Conservation (phyloP, 768 basidiomycete genomes). For the Myochromella boudieri region DNA sequence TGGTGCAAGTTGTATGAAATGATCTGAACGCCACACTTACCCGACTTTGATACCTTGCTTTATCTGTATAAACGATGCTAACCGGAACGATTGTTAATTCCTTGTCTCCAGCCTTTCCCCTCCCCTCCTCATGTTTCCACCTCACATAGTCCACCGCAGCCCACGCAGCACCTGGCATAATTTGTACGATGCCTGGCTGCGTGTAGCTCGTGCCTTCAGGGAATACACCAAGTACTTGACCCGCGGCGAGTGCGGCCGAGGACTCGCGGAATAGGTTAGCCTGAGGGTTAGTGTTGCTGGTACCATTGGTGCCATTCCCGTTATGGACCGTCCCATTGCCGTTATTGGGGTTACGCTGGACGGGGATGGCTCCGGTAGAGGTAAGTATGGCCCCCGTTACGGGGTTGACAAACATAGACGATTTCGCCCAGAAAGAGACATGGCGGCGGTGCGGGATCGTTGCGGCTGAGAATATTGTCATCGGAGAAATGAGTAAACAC, state of each 20-base stretch:
- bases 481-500: neutral
- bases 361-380: constrained; percentile 73
- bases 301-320: constrained; percentile 3
- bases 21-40: no score
- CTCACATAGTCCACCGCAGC: constrained; percentile 68
- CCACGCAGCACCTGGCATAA: constrained; percentile 67
- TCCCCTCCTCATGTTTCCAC: constrained; percentile 24
- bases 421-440: constrained; percentile 73
- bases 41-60: constrained; percentile 61
- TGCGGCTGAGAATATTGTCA: constrained; percentile 33
- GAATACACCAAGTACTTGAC: constrained; percentile 66
- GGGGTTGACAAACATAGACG: constrained; percentile 62
- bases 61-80: constrained; percentile 71
- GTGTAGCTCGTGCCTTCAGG: constrained; percentile 62
- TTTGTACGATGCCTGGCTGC: constrained; percentile 43
- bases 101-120: constrained; percentile 13
- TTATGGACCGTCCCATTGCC: neutral
- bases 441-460: constrained; percentile 59
- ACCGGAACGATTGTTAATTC: constrained; percentile 57
- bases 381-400: constrained; percentile 48
- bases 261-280: constrained; percentile 54
- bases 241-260: constrained; percentile 50
- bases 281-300: constrained; percentile 28
- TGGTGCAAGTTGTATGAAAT: no score
- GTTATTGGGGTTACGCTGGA: constrained; percentile 58